Conservation (phyloP, 2,329 filamentous ascomycete genomes). For the Fusarium dlaminii region DNA sequence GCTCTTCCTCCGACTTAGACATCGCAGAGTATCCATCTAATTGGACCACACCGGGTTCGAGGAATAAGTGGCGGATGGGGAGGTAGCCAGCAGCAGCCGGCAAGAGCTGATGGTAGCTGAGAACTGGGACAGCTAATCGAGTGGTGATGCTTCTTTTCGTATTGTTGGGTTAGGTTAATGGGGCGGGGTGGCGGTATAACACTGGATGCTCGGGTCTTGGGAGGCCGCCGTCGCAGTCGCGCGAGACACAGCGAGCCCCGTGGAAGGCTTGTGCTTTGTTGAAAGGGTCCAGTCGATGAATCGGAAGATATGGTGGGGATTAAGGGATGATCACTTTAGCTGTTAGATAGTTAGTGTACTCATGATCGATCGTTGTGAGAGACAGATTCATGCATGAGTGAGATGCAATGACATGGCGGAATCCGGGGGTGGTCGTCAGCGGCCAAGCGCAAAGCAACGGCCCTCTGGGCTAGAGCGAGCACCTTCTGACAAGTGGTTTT, state of each 20-base stretch:
- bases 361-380: slow-evolving; percentile 34
- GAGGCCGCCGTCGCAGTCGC: slow-evolving; percentile 42
- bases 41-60: slow-evolving; percentile 13
- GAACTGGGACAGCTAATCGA: slow-evolving; percentile 19
- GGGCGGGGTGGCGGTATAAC: slow-evolving; percentile 35
- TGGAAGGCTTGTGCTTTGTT: slow-evolving; percentile 30
- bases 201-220: slow-evolving; percentile 24
- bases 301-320: slow-evolving; percentile 8
- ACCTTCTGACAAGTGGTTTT: slow-evolving; percentile 29
- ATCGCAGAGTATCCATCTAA: slow-evolving; percentile 37
- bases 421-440: slow-evolving; percentile 35
- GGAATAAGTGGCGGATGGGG: slow-evolving; percentile 16
- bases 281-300: slow-evolving; percentile 6
- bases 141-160: slow-evolving; percentile 22
- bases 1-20: slow-evolving; percentile 35
- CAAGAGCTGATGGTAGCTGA: slow-evolving; percentile 30
- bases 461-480: neutral
- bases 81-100: slow-evolving; percentile 34
- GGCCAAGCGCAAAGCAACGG: neutral
- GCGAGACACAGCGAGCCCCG: slow-evolving; percentile 26
- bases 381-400: slow-evolving; percentile 18
- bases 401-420: slow-evolving; percentile 23
- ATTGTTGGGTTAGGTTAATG: slow-evolving; percentile 16
- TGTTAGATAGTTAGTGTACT: neutral
- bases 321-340: slow-evolving; percentile 17